Evolutionary conservation across 23 red algal genomes (phyloP), one percentile per base, ranked within the genome.

Genomic region (Gracilariopsis chorda): DNA sequence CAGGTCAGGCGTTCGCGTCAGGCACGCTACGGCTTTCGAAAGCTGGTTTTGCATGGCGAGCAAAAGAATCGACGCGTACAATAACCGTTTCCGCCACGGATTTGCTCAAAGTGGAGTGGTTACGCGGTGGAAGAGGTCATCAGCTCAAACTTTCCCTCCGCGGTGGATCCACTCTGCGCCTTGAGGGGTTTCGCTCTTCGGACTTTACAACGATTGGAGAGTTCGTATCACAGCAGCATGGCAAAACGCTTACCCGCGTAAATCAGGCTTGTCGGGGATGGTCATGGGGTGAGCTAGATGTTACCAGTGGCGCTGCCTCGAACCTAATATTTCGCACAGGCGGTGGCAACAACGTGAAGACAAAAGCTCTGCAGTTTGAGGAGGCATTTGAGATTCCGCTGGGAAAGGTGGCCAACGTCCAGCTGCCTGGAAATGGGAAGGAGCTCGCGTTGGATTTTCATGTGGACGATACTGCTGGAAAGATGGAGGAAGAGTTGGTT

Each of bases 371-470:
- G 17, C 56, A 93, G 65, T 80, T 92, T 61, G 92, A 94, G 78
- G 90, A 93, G 42, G 90, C 92, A 8, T 94, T 99, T 28, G 97
- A 96, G 64, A 51, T 99, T 40, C 86, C 97, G 1, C 30, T 99
- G 16, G 87, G 86, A 63, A 87, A 80, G 40, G 93, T 99, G 3
- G 84, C 97, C 8, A 93, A 99, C 58, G 97, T 95, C 14, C 86
- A 95, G 73, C 56, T 95, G 48, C 75, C 91, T 0, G 91, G 84
- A 48, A 77, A 87, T 37, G 85, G 29, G 17, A 95, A 95, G 12
- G 97, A 99, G 75, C 71, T 99, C 6, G 88, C 90, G 2, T 70
- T 99, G 10, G 97, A 99, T 51, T 99, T 99, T 80, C 97, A 99
- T 68, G 88, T 96, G 13, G 97, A 99, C 85, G 97, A 99, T 71